Evolutionary conservation across 768 basidiomycete genomes (phyloP).

Genomic region (Phylloporus arenicola): DNA sequence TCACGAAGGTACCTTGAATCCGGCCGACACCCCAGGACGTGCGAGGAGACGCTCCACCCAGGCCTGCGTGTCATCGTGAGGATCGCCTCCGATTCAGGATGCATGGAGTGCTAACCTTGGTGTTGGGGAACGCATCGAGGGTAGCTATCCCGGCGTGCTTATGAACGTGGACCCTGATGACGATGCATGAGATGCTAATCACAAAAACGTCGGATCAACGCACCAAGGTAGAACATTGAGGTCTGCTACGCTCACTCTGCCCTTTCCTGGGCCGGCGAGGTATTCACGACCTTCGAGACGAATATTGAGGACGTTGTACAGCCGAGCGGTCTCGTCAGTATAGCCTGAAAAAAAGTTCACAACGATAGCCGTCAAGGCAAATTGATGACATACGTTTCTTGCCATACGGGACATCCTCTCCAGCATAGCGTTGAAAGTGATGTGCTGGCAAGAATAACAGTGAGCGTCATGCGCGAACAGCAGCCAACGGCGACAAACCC

Average conservation of each 20-base stretch:
- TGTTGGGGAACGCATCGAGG: conserved; percentile 58
- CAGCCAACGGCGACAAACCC: conserved; percentile 16
- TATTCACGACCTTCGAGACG: conserved; percentile 71
- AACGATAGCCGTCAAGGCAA: neutral
- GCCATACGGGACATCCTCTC: conserved; percentile 64
- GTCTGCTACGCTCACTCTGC: conserved; percentile 68
- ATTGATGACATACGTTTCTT: conserved; percentile 46
- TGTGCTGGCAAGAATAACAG: conserved; percentile 38
- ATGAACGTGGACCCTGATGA: conserved; percentile 50
- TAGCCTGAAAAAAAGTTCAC: conserved; percentile 48
- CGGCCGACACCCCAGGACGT: conserved; percentile 22
- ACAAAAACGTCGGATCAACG: conserved; percentile 2
- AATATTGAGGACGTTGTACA: conserved; percentile 80
- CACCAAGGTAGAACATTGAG: conserved; percentile 65
- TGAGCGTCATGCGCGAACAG: conserved; percentile 3
- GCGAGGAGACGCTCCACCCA: conserved; percentile 27
- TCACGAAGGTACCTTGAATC: conserved; percentile 14
- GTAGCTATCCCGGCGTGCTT: conserved; percentile 45
- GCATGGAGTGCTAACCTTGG: conserved; percentile 39
- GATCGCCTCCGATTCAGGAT: neutral
- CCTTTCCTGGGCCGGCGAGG: conserved; percentile 69
- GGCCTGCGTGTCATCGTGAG: conserved; percentile 11
- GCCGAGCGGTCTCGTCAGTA: conserved; percentile 71
- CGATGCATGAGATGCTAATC: neutral
- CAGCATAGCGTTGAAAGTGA: conserved; percentile 63